Evolutionary conservation across 495 filamentous ascomycete genomes (phyloP).

Genomic region (Penicillium turbatum): DNA sequence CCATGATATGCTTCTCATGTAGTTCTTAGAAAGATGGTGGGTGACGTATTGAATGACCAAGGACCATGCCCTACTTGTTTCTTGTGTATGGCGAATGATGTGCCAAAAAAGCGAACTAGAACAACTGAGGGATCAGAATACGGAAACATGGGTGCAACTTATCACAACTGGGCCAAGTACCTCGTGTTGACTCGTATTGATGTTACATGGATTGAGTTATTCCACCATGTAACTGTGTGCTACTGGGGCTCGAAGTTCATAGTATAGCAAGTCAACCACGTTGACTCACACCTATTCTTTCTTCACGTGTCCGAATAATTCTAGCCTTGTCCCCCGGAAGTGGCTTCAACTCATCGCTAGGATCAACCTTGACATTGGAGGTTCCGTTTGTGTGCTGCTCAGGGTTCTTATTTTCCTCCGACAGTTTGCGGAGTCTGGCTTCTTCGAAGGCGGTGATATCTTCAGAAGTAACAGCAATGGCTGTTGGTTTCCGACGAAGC

Average conservation of each 20-base stretch:
- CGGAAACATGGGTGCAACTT: background rate
- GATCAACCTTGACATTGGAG: conserved; percentile 40
- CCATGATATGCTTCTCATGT: too few species aligned
- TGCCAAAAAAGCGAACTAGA: background rate
- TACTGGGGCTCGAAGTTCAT: background rate
- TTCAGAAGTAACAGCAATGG: conserved; percentile 71
- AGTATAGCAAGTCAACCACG: conserved; percentile 22
- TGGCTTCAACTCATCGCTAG: conserved; percentile 56
- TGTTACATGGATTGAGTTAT: background rate
- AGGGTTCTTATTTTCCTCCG: conserved; percentile 23
- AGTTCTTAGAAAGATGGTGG: background rate
- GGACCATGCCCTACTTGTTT: background rate
- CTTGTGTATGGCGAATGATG: background rate
- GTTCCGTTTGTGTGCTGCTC: conserved; percentile 20
- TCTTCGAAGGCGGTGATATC: conserved; percentile 77
- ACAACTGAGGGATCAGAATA: background rate
- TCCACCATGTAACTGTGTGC: background rate
- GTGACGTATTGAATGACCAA: background rate
- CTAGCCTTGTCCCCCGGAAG: conserved; percentile 50
- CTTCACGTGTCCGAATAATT: conserved; percentile 47
- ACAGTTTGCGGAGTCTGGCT: conserved; percentile 32
- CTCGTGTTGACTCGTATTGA: background rate
- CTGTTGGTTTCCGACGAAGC: conserved; percentile 78
- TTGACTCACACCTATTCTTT: conserved; percentile 43
- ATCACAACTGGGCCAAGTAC: background rate